These are phyloP conservation scores for Bertia moriformis DNA, from an alignment of 2,329 filamentous ascomycete genomes.

Conservation along the genomic window DNA sequence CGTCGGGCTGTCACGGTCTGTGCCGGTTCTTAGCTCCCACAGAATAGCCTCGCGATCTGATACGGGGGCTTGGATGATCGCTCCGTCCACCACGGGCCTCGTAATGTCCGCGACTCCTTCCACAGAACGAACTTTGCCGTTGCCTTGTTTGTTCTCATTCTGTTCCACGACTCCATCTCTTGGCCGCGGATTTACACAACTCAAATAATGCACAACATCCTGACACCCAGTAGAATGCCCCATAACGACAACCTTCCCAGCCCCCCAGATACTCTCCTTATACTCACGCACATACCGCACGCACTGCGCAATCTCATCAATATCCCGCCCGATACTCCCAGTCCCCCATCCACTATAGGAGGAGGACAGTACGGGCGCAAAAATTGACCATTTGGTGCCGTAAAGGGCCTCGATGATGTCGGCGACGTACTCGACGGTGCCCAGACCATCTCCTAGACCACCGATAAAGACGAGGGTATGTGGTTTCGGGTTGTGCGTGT, in stretches of 20 bases:
- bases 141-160: no score
- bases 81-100: constrained; percentile 33
- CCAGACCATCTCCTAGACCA: constrained; percentile 31
- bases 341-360: constrained; percentile 15
- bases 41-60: constrained; percentile 38
- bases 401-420: constrained; percentile 21
- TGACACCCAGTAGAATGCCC: constrained; percentile 53
- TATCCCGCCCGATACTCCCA: constrained; percentile 14
- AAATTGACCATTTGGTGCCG: constrained; percentile 12
- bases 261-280: constrained; percentile 11
- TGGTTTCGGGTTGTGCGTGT: constrained; percentile 8
- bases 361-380: constrained; percentile 17
- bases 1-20: constrained; percentile 9
- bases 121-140: no score
- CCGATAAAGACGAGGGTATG: constrained; percentile 32
- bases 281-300: constrained; percentile 10
- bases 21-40: constrained; percentile 13
- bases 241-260: constrained; percentile 44
- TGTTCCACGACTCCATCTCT: constrained; percentile 5
- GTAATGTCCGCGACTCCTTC: constrained; percentile 8
- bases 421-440: constrained; percentile 27
- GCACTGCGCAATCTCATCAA: constrained; percentile 13
- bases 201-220: constrained; percentile 45
- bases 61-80: constrained; percentile 46
- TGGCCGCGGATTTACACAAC: constrained; percentile 16